Percentiles rank a stretch among this genome's conserved stretches.
phyloP scores from a whole-genome alignment of 257 asterid genomes.

The Solanum commersonii region DNA sequence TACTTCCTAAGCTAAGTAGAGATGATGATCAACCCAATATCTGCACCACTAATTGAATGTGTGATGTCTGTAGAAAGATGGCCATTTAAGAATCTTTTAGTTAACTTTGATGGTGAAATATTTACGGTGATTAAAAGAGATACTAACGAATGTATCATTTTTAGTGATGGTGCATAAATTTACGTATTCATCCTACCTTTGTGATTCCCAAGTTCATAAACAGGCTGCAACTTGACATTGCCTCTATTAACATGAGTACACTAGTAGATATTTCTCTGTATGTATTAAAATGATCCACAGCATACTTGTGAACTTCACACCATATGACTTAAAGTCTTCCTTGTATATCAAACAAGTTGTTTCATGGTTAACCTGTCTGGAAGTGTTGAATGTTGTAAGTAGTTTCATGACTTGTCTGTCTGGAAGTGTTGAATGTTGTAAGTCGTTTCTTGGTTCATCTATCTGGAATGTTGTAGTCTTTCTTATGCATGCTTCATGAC shows the following conservation, averaged over 20 bases:
- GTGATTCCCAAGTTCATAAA: neutral
- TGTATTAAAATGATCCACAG: neutral
- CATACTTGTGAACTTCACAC: neutral
- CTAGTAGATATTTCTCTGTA: neutral
- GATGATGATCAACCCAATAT: neutral
- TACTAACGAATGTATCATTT: neutral
- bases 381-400: neutral
- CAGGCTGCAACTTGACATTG: neutral
- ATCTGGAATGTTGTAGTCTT: neutral
- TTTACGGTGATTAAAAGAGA: neutral
- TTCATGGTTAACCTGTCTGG: neutral
- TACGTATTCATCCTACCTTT: neutral
- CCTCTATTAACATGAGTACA: neutral
- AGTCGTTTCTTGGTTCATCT: neutral
- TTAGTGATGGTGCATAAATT: neutral
- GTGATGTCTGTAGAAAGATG: neutral
- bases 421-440: neutral
- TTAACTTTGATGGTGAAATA: neutral
- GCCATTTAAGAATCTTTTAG: neutral
- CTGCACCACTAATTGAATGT: neutral
- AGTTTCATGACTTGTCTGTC: neutral
- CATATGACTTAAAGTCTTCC: neutral
- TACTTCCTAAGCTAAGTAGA: neutral
- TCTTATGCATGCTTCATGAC: neutral
- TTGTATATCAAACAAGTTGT: neutral